Evolutionary conservation across 2,329 filamentous ascomycete species (phyloP).

Genomic region (Aspergillus terreus): DNA sequence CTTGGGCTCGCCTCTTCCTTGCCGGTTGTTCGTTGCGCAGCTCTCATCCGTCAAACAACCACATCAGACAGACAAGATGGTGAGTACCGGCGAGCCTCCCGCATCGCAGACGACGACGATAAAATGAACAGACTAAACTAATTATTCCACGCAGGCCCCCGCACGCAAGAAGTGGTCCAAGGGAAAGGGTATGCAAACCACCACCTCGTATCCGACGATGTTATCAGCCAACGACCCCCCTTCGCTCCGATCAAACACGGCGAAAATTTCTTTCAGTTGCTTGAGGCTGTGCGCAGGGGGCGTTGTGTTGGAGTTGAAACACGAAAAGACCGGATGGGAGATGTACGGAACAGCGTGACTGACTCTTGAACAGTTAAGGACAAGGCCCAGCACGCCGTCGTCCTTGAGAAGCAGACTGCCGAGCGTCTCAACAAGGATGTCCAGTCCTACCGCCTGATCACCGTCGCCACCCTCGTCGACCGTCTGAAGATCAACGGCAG

Average conservation of each 20-base stretch:
- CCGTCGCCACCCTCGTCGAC: slow-evolving; percentile 97
- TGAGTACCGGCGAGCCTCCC: slow-evolving; percentile 17
- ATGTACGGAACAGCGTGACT: too few relatives aligned
- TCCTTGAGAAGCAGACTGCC: slow-evolving; percentile 95
- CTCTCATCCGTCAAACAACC: slow-evolving; percentile 32
- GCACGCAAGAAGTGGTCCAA: slow-evolving; percentile 56
- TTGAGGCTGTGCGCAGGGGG: slow-evolving; percentile 12
- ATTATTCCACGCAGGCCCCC: slow-evolving; percentile 37
- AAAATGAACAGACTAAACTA: slow-evolving; percentile 8
- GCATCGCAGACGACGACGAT: not conserved
- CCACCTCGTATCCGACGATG: slow-evolving; percentile 8
- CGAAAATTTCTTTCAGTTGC: slow-evolving; percentile 15
- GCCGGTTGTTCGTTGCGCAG: slow-evolving; percentile 20
- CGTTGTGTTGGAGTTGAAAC: slow-evolving; percentile 6
- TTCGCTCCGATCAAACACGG: slow-evolving; percentile 6
- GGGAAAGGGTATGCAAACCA: slow-evolving; percentile 49
- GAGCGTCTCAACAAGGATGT: slow-evolving; percentile 99
- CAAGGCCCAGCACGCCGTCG: slow-evolving; percentile 98
- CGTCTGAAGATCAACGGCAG: slow-evolving; percentile 99
- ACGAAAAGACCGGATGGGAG: too few relatives aligned
- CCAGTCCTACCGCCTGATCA: slow-evolving; percentile 99
- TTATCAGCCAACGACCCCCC: slow-evolving; percentile 6
- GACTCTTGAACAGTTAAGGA: slow-evolving; percentile 77
- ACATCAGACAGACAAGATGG: slow-evolving; percentile 38
- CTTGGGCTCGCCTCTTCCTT: slow-evolving; percentile 23